phyloP scores from a whole-genome alignment of 2,329 filamentous ascomycete genomes.

The Alternaria sp. region DNA sequence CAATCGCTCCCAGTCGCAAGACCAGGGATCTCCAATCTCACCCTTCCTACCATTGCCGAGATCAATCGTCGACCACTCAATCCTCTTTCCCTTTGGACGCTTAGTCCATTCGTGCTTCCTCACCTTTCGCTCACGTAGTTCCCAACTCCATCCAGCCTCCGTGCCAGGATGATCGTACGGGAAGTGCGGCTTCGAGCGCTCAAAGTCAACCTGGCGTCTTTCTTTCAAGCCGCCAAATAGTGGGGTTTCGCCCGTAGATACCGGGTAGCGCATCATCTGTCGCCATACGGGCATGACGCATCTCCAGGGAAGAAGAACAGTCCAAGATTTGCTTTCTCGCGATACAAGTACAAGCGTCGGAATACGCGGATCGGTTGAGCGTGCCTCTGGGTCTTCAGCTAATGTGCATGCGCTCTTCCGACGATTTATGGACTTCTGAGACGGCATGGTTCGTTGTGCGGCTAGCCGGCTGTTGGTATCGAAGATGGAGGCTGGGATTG shows the following conservation, averaged over 20 bases:
- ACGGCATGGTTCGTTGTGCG: conserved; percentile 72
- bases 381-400: conserved; percentile 67
- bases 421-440: conserved; percentile 81
- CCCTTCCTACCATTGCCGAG: conserved; percentile 78
- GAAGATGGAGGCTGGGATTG: conserved; percentile 67
- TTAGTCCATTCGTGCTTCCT: conserved; percentile 74
- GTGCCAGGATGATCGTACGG: conserved; percentile 86
- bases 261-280: conserved; percentile 79
- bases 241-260: conserved; percentile 81
- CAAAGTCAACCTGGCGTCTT: conserved; percentile 80
- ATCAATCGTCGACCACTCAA: conserved; percentile 76
- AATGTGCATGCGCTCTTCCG: conserved; percentile 71
- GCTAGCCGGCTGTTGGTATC: conserved; percentile 70
- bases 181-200: conserved; percentile 81
- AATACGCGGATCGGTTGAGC: conserved; percentile 74
- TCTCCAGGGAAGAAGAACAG: conserved; percentile 86
- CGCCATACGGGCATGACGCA: conserved; percentile 89
- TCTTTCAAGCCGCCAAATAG: conserved; percentile 85
- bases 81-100: conserved; percentile 81
- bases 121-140: conserved; percentile 68
- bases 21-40: conserved; percentile 82
- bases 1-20: conserved; percentile 83
- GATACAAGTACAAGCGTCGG: conserved; percentile 76
- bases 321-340: conserved; percentile 71
- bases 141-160: conserved; percentile 79